phyloP scores from a whole-genome alignment of 2,329 filamentous ascomycete genomes.

The Juglanconis sp. region DNA sequence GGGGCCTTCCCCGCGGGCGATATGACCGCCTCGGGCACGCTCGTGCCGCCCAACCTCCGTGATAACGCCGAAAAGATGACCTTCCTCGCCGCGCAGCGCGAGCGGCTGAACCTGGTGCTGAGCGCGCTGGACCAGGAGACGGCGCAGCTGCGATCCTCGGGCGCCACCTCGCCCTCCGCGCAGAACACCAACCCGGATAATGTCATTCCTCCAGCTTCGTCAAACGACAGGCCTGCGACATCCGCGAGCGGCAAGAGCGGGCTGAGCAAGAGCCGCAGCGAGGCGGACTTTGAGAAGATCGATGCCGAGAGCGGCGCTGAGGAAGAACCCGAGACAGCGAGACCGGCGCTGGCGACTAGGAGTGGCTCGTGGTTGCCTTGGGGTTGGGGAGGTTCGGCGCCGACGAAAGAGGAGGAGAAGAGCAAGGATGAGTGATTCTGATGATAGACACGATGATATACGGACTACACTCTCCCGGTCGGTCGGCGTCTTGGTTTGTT shows the following conservation, averaged over 20 bases:
- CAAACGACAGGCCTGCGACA: conserved; percentile 37
- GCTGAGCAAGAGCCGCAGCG: conserved; percentile 78
- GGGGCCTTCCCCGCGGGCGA: conserved; percentile 35
- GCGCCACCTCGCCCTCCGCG: conserved; percentile 9
- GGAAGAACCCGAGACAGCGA: conserved; percentile 32
- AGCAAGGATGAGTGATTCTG: conserved; percentile 14
- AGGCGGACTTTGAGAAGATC: conserved; percentile 86
- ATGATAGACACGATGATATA: background rate
- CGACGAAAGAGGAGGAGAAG: conserved; percentile 27
- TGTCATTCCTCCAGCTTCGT: conserved; percentile 17
- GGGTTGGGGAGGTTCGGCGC: conserved; percentile 36
- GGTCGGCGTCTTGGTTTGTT: background rate
- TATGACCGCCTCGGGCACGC: conserved; percentile 45
- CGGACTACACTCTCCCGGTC: background rate
- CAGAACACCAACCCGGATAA: conserved; percentile 5
- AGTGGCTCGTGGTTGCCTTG: conserved; percentile 44
- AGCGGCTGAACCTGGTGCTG: conserved; percentile 71
- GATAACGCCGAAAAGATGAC: conserved; percentile 63
- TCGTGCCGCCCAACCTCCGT: conserved; percentile 69
- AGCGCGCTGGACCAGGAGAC: conserved; percentile 79
- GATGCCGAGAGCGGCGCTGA: conserved; percentile 68
- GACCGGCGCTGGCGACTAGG: conserved; percentile 27
- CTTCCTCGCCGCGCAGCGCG: conserved; percentile 76
- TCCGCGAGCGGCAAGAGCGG: conserved; percentile 47
- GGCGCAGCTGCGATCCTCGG: conserved; percentile 47